Evolutionary conservation across 1,284 basidiomycete species (phyloP).

Genomic region (Malassezia japonica): DNA sequence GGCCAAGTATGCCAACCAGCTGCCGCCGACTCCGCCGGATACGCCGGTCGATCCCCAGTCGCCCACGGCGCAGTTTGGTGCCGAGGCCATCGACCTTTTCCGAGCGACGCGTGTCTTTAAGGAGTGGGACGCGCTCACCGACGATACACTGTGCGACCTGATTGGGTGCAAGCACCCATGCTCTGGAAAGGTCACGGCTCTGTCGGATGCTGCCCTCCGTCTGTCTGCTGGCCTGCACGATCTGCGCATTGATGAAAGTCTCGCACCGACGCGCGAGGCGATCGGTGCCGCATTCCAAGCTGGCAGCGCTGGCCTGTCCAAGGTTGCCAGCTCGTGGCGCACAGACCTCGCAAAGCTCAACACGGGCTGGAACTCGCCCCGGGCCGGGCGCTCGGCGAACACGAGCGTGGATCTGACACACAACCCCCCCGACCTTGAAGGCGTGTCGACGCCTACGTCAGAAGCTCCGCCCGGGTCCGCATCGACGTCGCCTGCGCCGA

Average conservation of each 20-base stretch:
- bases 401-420: no score
- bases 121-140: conserved; percentile 33
- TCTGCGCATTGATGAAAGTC: conserved; percentile 40
- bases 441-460: neutral
- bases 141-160: conserved; percentile 42
- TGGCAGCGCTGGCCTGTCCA: conserved; percentile 32
- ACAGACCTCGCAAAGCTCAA: conserved; percentile 26
- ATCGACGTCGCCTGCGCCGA: conserved; percentile 14
- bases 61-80: conserved; percentile 24
- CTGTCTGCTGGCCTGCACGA: conserved; percentile 41
- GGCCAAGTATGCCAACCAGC: conserved; percentile 28
- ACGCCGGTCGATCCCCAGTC: neutral
- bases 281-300: conserved; percentile 37
- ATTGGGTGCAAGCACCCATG: conserved; percentile 42
- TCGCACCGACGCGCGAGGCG: conserved; percentile 39
- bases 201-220: conserved; percentile 42
- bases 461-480: neutral
- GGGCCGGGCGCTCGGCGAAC: neutral
- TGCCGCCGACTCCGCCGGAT: neutral
- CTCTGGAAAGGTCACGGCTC: conserved; percentile 35
- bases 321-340: conserved; percentile 32
- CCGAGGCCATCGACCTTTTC: conserved; percentile 36
- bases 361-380: conserved; percentile 13
- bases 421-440: no score
- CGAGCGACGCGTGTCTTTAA: conserved; percentile 28